phyloP scores from a whole-genome alignment of 768 basidiomycete genomes.

The Lactarius hengduanensis region DNA sequence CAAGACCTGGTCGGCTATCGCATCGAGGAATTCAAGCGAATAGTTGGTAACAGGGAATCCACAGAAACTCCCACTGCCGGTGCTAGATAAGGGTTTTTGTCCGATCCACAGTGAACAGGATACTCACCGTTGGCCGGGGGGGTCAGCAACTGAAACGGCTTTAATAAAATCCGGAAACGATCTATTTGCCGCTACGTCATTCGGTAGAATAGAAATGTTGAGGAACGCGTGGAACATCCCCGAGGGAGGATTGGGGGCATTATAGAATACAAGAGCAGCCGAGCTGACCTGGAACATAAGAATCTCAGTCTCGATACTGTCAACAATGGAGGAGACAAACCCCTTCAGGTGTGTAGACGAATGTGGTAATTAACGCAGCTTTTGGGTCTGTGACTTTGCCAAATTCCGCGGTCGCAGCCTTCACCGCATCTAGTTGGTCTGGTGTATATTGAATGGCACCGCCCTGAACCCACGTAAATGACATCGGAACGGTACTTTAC shows the following conservation, averaged over 20 bases:
- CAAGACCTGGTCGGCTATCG: no score
- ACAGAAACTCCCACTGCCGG: no score
- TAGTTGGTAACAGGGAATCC: no score
- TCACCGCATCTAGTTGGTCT: background rate
- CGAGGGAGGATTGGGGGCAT: slow-evolving; percentile 45
- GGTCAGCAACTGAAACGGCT: no score
- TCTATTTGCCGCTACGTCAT: slow-evolving; percentile 33
- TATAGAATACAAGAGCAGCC: slow-evolving; percentile 48
- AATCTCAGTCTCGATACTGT: slow-evolving; percentile 37
- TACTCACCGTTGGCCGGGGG: no score
- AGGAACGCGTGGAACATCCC: slow-evolving; percentile 50
- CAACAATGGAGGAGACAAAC: slow-evolving; percentile 26
- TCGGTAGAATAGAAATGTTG: slow-evolving; percentile 37
- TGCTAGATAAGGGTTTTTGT: no score
- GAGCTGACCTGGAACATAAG: slow-evolving; percentile 17
- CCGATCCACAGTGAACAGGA: no score
- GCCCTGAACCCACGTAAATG: background rate
- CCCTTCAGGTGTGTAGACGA: slow-evolving; percentile 37
- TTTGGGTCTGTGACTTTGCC: background rate
- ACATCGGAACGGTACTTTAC: no score
- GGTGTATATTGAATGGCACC: background rate
- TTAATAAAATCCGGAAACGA: no score
- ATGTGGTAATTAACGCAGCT: background rate
- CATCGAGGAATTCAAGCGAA: no score
- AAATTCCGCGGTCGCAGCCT: background rate